Evolutionary conservation across 108 stramenopile genomes (phyloP), one percentile per base, ranked within the genome.

Genomic region (Cyclotella sp.): DNA sequence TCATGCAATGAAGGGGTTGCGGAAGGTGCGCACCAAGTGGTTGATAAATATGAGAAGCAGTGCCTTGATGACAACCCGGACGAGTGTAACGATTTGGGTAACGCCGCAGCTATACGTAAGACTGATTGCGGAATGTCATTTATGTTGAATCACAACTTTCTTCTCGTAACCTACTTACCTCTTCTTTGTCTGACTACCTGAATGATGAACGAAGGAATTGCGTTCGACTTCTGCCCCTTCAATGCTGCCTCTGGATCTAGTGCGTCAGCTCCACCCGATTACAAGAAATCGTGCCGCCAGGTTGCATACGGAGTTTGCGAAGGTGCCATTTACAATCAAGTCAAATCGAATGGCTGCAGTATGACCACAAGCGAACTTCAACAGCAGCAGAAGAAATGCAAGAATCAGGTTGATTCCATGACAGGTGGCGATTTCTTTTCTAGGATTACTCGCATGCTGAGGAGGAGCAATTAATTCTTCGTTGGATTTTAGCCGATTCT

Each of bases 351-450:
- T 22, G 63, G 63, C 16, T 64, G 63, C 43, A 15, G 14, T 24
- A 44, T 44, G 14, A 44, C 42, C 8, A 64, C 63, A 1, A 64
- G 63, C 30, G 7, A 64, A 42, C 42, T 64, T 30, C 22, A 45
- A 1, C 9, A 19, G 9, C 9, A 34, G 63, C 63, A 64, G 22
- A 26, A 21, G 5, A 64, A 64, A 42, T 64, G 63, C 43, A 26
- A 64, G 43, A 29, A 13, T 46, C 63, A 64, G 12, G 63, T 64
- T 64, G 63, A 64, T 24, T 64, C 63, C n/a, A 64, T 64, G 63
- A 64, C 63, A 11, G 60, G 60, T 39, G 60, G 60, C 1, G 55
- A 55, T 2, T 49, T n/a, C 3, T 9, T 49, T n/a, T 3, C 47
- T 49, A 34, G 6, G 34, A 34, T 34, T 34, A 34, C 34, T 34